These are phyloP conservation scores for Mucor sp. DNA, from an alignment of 371 early-diverging fungal species.

Conservation along the genomic window DNA sequence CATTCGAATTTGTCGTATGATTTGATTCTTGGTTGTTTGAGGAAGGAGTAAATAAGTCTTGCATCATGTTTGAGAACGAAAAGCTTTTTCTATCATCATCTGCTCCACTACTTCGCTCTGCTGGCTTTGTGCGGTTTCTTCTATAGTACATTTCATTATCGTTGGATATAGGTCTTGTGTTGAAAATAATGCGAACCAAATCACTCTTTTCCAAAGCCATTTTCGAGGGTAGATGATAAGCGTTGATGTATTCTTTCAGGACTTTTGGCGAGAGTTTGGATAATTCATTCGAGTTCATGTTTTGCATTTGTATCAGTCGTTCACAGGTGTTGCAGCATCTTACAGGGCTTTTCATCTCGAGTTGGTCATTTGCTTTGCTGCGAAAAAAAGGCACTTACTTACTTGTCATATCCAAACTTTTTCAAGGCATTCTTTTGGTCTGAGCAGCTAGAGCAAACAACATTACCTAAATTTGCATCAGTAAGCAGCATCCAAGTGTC, in stretches of 20 bases:
- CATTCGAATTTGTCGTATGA: constrained; percentile 4
- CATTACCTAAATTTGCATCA: constrained; percentile 32
- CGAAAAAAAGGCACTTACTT: constrained; percentile 15
- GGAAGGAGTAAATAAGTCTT: constrained; percentile 12
- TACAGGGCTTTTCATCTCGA: constrained; percentile 29
- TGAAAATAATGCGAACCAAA: constrained; percentile 45
- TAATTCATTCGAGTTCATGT: constrained; percentile 40
- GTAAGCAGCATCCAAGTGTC: neutral
- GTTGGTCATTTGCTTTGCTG: neutral
- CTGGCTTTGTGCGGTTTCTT: constrained; percentile 1
- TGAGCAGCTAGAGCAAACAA: constrained; percentile 49
- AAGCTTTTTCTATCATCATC: neutral
- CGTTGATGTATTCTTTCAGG: constrained; percentile 41
- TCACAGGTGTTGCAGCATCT: constrained; percentile 49
- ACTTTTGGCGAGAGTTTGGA: constrained; percentile 28
- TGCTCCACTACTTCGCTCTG: neutral
- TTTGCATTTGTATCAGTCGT: constrained; percentile 41
- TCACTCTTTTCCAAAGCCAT: constrained; percentile 44
- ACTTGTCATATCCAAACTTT: constrained; percentile 57
- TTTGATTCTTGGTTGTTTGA: constrained; percentile 2
- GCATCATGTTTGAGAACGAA: constrained; percentile 17
- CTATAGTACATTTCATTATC: constrained; percentile 46
- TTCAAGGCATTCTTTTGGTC: constrained; percentile 34
- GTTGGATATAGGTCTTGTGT: constrained; percentile 49
- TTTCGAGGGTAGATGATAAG: constrained; percentile 41